A percentile compares a stretch with the other conserved stretches of the same genome.
Conservation (phyloP, 1,284 basidiomycete species). For the Cutaneotrichosporon sp. region DNA sequence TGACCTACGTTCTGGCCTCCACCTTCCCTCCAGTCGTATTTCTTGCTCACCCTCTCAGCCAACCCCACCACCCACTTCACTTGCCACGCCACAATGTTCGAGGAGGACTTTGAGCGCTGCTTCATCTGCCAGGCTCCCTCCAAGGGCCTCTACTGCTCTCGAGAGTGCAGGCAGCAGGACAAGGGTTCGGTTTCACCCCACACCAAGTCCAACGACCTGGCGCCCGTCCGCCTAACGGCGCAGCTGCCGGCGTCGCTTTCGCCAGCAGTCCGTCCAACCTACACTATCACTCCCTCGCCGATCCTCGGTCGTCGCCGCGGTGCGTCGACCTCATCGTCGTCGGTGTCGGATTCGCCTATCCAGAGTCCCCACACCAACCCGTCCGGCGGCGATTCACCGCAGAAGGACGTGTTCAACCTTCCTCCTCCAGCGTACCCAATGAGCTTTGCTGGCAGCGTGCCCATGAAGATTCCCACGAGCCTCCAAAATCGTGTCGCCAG, state of each 20-base stretch:
- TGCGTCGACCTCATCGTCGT: conserved; percentile 38
- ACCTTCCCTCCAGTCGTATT: not conserved
- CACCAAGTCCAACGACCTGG: conserved; percentile 22
- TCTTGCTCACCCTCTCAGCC: not conserved
- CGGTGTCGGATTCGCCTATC: conserved; percentile 44
- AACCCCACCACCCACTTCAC: not conserved
- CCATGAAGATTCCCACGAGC: conserved; percentile 45
- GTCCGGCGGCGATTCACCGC: conserved; percentile 40
- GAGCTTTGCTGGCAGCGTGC: conserved; percentile 35
- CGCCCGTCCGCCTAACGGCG: conserved; percentile 39
- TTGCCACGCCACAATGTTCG: conserved; percentile 37
- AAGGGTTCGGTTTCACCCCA: conserved; percentile 37
- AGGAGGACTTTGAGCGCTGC: conserved; percentile 49
- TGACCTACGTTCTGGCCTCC: not conserved
- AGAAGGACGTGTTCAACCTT: conserved; percentile 45
- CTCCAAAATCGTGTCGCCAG: conserved; percentile 18
- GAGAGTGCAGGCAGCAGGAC: conserved; percentile 44
- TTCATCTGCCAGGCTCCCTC: conserved; percentile 48
- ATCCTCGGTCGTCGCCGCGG: conserved; percentile 30
- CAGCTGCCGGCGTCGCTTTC: conserved; percentile 41
- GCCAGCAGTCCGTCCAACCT: conserved; percentile 37
- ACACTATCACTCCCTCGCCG: conserved; percentile 37
- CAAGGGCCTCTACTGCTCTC: conserved; percentile 51
- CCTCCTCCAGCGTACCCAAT: conserved; percentile 45
- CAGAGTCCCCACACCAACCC: conserved; percentile 46